A percentile compares a stretch with the other conserved stretches of the same genome.
Conservation (phyloP, 805 yeast genomes). For the Candida ovalis region DNA sequence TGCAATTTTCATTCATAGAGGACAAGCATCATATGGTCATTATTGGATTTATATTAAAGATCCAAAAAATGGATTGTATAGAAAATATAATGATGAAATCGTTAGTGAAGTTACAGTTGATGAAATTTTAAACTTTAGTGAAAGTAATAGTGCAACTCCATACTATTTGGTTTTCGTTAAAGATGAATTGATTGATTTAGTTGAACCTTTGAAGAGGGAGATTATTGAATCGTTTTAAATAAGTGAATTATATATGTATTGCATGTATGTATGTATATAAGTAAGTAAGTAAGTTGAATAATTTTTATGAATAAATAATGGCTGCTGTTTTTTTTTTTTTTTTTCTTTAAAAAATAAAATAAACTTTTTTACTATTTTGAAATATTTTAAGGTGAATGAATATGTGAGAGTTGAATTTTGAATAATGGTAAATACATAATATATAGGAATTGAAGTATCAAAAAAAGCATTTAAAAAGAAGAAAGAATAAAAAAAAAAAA, state of each 20-base stretch:
- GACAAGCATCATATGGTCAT: conserved; percentile 95
- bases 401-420: too few relatives aligned
- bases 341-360: not conserved
- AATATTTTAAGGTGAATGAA: too few relatives aligned
- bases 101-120: conserved; percentile 73
- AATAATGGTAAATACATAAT: too few relatives aligned
- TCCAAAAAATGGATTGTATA: conserved; percentile 58
- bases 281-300: conserved; percentile 1
- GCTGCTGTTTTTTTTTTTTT: not conserved
- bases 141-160: conserved; percentile 86
- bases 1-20: conserved; percentile 92
- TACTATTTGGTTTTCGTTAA: conserved; percentile 83
- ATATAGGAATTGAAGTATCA: too few relatives aligned
- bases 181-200: conserved; percentile 51
- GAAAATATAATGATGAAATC: conserved; percentile 93
- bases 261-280: not conserved
- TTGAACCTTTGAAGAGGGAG: conserved; percentile 64
- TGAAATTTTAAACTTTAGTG: conserved; percentile 64
- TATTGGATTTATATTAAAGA: conserved; percentile 95
- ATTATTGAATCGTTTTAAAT: conserved; percentile 8
- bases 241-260: not conserved
- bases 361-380: too few relatives aligned
- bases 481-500: too few relatives aligned
- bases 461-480: too few relatives aligned
- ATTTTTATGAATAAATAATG: not conserved